phyloP scores from a whole-genome alignment of 75 land plant species.

The Picea sitchensis region DNA sequence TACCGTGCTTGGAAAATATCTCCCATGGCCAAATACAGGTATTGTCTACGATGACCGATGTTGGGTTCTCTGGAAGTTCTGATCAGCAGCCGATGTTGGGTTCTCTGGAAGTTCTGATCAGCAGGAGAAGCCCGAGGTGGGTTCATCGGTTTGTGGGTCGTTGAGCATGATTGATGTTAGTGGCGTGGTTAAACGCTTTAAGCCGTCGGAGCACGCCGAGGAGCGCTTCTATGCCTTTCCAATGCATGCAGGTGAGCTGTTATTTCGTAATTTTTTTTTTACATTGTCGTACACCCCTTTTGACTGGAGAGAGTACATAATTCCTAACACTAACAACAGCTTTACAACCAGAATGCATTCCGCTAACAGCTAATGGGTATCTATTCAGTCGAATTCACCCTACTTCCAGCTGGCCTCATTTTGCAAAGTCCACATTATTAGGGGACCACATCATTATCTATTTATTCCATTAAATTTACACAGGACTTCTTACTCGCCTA shows the following conservation, averaged over 20 bases:
- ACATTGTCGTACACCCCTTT: neutral
- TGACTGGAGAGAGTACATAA: too few relatives aligned
- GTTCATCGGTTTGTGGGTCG: constrained; percentile 4
- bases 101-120: constrained; percentile 13
- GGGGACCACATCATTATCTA: too few relatives aligned
- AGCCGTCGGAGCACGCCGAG: constrained; percentile 3
- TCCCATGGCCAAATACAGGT: constrained; percentile 93
- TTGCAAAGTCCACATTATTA: too few relatives aligned
- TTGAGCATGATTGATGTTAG: constrained; percentile 32
- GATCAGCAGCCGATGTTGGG: constrained; percentile 23
- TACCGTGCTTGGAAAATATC: constrained; percentile 62
- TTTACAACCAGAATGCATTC: too few relatives aligned
- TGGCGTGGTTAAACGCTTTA: constrained; percentile 39
- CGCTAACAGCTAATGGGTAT: too few relatives aligned
- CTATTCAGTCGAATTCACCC: too few relatives aligned
- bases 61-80: constrained; percentile 13
- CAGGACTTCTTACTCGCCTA: too few relatives aligned
- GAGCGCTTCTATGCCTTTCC: constrained; percentile 32
- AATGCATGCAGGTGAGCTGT: constrained; percentile 50
- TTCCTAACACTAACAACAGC: too few relatives aligned
- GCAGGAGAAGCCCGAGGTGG: constrained; percentile 18
- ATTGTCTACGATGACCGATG: constrained; percentile 44
- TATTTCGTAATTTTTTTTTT: neutral
- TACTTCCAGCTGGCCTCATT: too few relatives aligned
- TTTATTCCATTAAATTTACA: too few relatives aligned